Evolutionary conservation across 129 eudicot species (phyloP), one percentile per base, ranked within the genome.

Genomic region (Helichrysum umbraculigerum): DNA sequence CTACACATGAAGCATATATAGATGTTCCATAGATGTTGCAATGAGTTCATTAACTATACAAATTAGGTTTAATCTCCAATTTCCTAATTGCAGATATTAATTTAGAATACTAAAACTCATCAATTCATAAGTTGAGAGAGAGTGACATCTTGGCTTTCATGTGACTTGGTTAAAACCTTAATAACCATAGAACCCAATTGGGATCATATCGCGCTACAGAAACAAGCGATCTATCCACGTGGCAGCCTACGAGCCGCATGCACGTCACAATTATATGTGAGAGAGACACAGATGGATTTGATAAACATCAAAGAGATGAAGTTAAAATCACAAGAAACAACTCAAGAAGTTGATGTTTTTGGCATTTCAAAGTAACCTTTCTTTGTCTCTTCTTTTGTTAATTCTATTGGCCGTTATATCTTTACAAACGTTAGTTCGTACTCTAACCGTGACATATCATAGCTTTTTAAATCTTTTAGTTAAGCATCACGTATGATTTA

Each of bases 331-430:
- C 14, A 80, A 80, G 71, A 80, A 80, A 80, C 80, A 80, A 68
- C 70, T 62, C 64, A 67, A 41, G 71, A 74, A 14, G 76, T 67
- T 67, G 84, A 80, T 68, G 84, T 58, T 57, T 80, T 80, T 80
- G 79, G 70, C 84, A 74, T 74, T 70, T 80, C 71, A 67, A 80
- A 47, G 54, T 47, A 47, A 74, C 84, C 84, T 68, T 74, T 60
- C 51, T 69, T 78, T 74, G 84, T 80, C 84, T 80, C 79, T 80
- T 80, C 80, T 80, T 44, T 80, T 80, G 79, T 74, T 74, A 80
- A 74, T 33, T 58, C 71, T 44, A 60, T 80, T 74, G 80, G 71
- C 76, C 15, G 66, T 67, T 67, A 68, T 70, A 68, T 70, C 79
- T n/a, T 65, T 51, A 66, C 58, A 73, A 56, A 20, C 12, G 74